phyloP scores from a whole-genome alignment of 805 yeast genomes.

The Lipomyces yamanashiensis region DNA sequence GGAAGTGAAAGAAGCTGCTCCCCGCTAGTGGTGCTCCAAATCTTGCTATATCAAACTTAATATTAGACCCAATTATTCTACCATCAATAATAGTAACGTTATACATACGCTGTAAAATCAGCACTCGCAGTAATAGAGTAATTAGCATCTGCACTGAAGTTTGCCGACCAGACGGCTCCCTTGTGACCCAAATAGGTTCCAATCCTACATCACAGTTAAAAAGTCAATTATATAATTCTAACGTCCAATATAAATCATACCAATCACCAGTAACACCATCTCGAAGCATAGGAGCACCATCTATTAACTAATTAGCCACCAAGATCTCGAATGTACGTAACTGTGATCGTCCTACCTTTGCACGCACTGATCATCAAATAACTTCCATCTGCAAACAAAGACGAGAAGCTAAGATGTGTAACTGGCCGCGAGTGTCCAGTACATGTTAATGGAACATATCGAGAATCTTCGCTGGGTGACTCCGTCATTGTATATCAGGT shows the following conservation, averaged over 20 bases:
- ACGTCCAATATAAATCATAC: slow-evolving; percentile 24
- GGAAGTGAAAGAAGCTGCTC: slow-evolving; percentile 6
- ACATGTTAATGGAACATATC: slow-evolving; percentile 43
- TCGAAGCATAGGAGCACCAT: slow-evolving; percentile 45
- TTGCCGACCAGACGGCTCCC: slow-evolving; percentile 46
- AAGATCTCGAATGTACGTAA: too few relatives aligned
- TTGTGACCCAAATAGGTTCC: slow-evolving; percentile 47
- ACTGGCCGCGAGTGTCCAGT: slow-evolving; percentile 47
- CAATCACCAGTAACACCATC: slow-evolving; percentile 47
- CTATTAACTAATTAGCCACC: slow-evolving; percentile 26
- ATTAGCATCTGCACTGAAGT: slow-evolving; percentile 38
- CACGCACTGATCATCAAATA: slow-evolving; percentile 44
- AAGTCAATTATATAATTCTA: not conserved
- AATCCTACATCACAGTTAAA: slow-evolving; percentile 28
- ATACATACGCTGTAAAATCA: slow-evolving; percentile 42
- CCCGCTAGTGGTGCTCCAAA: slow-evolving; percentile 33
- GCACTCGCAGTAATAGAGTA: slow-evolving; percentile 44
- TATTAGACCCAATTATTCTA: not conserved
- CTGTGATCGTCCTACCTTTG: slow-evolving; percentile 38
- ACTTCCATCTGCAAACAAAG: slow-evolving; percentile 28
- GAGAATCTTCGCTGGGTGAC: slow-evolving; percentile 10
- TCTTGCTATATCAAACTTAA: slow-evolving; percentile 12
- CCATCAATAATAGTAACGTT: not conserved
- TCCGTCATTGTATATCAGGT: not conserved
- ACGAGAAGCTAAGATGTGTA: slow-evolving; percentile 43